These are phyloP conservation scores for Wickerhamomyces tratensis DNA, from an alignment of 805 yeast species.

Conservation along the genomic window DNA sequence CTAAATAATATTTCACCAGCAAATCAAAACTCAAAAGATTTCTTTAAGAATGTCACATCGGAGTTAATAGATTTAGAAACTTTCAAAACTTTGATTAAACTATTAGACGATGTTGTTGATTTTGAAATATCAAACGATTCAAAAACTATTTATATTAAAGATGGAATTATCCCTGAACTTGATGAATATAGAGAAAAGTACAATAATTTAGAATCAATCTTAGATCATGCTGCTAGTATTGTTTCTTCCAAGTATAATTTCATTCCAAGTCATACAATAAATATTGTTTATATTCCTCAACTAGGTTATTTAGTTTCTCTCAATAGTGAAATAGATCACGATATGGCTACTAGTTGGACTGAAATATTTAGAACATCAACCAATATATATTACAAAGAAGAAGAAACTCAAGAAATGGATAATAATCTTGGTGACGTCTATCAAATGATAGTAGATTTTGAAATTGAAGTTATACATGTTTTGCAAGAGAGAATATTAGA, in stretches of 20 bases:
- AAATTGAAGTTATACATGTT: constrained; percentile 28
- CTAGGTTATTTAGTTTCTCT: constrained; percentile 30
- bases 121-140: constrained; percentile 23
- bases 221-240: constrained; percentile 16
- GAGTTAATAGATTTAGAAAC: constrained; percentile 4
- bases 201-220: constrained; percentile 22
- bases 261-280: constrained; percentile 12
- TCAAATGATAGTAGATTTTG: constrained; percentile 27
- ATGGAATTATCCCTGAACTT: constrained; percentile 20
- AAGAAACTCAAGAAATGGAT: constrained; percentile 22
- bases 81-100: constrained; percentile 7
- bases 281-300: constrained; percentile 35
- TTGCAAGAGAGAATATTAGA: constrained; percentile 19
- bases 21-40: background rate
- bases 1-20: too few species aligned
- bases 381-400: constrained; percentile 26
- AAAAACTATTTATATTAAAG: constrained; percentile 18
- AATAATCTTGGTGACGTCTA: constrained; percentile 31
- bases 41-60: constrained; percentile 8
- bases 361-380: constrained; percentile 29
- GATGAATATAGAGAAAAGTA: constrained; percentile 19
- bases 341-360: constrained; percentile 17
- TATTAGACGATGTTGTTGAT: constrained; percentile 23
- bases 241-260: constrained; percentile 3
- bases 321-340: constrained; percentile 4